Evolutionary conservation across 805 yeast species (phyloP), one percentile per base, ranked within the genome.

Genomic region (Cyberlindnera japonica): DNA sequence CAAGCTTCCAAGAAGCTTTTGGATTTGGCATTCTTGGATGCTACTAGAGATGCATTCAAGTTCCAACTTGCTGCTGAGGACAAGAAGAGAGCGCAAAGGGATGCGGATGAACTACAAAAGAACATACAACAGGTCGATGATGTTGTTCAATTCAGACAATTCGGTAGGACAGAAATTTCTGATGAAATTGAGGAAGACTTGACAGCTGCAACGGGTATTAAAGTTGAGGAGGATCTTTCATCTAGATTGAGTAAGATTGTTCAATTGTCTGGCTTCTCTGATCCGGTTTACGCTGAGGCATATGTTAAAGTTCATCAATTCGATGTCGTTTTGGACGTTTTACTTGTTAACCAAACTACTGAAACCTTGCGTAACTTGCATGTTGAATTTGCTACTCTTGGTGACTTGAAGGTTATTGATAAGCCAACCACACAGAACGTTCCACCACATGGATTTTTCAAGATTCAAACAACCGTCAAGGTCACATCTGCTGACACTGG

Each of bases 401-500:
- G 99, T 45, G 99, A 93, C 61, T 75, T 93, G 63, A 90, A 91
- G 69, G 95, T 93, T 35, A 83, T 90, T 38, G 98, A 93, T 58
- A 82, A 82, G 54, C 96, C 98, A 33, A 72, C 87, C 3, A 79
- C 95, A 13, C 88, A 83, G 29, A 93, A 91, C 59, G 77, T 93
- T 45, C 96, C 95, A 18, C 96, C 99, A n/a, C 96, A 90, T 65
- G 96, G 96, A 16, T 93, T 93, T 79, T 87, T 87, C 66, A 84
- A 85, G 47, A 74, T 86, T 25, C 90, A 87, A 53, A 79, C 90
- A 34, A 90, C 97, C 2, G 77, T 93, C 51, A 89, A 89, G 65
- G 99, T 93, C 33, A 83, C 96, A 0, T 85, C 96, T 32, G 97
- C 98, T 13, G 99, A 95, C 58, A 90, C 99, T 8, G 99, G 98